Base-by-base conservation (phyloP, 2,329 filamentous ascomycete species). In the Arthrocladium fulminans region DNA sequence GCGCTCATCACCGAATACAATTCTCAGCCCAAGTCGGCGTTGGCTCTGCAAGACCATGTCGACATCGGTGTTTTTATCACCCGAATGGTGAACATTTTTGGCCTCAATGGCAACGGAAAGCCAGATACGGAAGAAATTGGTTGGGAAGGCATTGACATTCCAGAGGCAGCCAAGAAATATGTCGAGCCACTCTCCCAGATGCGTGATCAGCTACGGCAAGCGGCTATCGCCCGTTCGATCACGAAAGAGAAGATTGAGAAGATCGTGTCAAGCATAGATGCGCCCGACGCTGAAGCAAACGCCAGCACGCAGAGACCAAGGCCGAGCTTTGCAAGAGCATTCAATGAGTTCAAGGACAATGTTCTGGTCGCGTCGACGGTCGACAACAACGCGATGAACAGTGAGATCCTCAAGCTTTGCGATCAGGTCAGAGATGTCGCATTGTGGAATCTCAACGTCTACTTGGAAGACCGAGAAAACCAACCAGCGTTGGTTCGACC, bases 1-100 rank as follows among this genome's bases (percentile, higher is more conserved):
- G 80, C 86, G 48, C 70, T 96, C 20, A 83, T 96, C 53, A 84
- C 81, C 41, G 79, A 84, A 35, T 84, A 84, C 61, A 95, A 95
- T 66, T 71, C 69, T 22, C 66, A 69, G 13, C 64, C 71, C 46
- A 71, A 70, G 45, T 62, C 68, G 4, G 59, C 65, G 5, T 56
- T 79, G 1, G 71, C 74, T 4, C 63, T 70, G 6, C 61, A 66
- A 27, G 70, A 73, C 6, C 69, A 73, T 2, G 65, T 76, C 39
- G 70, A 70, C 9, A 64, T 86, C 47, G 88, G 84, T 5, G 75
- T 78, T 45, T 96, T 86, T 82, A 73, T 95, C 38, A 95, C 89
- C 1, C 80, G 80, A 49, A 84, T 95, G 51, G 81, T 92, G 13
- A 83, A 84, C 51, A 86, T 90, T 52, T 86, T 96, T 52, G 90